A percentile compares a stretch with the other conserved stretches of the same genome.
These are phyloP conservation scores for Otatea glauca DNA, from an alignment of 176 grass and related monocot genomes.

Conservation along the genomic window DNA sequence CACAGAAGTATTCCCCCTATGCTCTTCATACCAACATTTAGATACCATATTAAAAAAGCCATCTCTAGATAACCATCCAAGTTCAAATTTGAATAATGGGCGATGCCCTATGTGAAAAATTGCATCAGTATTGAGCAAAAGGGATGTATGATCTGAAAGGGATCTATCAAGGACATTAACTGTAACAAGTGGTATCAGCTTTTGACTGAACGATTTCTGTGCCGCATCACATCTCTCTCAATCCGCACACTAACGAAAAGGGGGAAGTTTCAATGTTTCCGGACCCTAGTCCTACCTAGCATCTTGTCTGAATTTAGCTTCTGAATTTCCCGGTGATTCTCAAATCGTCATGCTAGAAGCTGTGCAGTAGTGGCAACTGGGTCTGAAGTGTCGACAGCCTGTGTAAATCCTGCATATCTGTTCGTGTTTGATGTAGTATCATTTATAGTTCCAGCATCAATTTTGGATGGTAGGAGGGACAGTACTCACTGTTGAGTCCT, in stretches of 20 bases:
- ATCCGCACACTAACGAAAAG: background rate
- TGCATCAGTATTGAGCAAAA: no score
- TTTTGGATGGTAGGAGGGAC: slow-evolving; percentile 6
- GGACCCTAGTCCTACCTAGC: background rate
- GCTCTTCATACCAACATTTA: no score
- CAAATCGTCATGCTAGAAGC: background rate
- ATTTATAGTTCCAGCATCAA: slow-evolving; percentile 35
- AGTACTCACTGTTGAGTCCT: slow-evolving; percentile 18
- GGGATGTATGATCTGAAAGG: no score
- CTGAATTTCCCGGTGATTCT: slow-evolving; percentile 14
- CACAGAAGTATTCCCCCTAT: no score
- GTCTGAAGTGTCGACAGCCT: background rate
- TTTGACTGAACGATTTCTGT: slow-evolving; percentile 15
- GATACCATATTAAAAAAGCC: no score
- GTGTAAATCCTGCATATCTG: slow-evolving; percentile 15
- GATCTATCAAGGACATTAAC: no score
- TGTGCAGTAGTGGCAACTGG: background rate
- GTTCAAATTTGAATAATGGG: no score
- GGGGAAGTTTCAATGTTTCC: slow-evolving; percentile 20
- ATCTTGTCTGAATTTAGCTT: slow-evolving; percentile 8
- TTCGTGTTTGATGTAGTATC: slow-evolving; percentile 27
- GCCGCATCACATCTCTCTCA: background rate
- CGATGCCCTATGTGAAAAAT: no score
- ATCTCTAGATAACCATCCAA: no score
- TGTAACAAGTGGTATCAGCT: background rate